Evolutionary conservation across 2,329 filamentous ascomycete genomes (phyloP).

Genomic region (Hypoxylon sp.): DNA sequence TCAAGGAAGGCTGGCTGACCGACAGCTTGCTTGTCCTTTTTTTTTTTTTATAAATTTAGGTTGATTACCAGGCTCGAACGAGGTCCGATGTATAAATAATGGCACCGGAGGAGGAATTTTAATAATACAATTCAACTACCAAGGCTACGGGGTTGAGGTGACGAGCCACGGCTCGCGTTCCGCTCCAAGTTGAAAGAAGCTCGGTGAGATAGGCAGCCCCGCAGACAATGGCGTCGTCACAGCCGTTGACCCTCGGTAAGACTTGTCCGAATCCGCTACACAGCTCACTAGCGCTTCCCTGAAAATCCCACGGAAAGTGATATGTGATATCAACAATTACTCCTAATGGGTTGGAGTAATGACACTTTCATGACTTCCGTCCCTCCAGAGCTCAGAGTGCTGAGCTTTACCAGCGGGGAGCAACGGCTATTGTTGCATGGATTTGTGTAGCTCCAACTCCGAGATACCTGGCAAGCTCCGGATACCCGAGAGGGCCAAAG

Average conservation of each 20-base stretch:
- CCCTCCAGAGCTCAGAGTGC: neutral
- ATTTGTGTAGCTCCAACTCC: neutral
- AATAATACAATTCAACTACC: neutral
- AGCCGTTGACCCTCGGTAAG: slow-evolving; percentile 26
- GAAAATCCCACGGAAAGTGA: neutral
- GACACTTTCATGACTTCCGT: neutral
- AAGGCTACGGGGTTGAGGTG: neutral
- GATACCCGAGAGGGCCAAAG: neutral
- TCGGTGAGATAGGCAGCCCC: slow-evolving; percentile 30
- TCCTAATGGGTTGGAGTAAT: neutral
- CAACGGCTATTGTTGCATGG: neutral
- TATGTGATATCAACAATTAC: neutral
- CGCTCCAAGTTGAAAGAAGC: slow-evolving; percentile 7
- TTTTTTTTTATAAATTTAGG: neutral
- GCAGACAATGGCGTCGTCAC: slow-evolving; percentile 17
- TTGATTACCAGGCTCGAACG: neutral
- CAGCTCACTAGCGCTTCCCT: neutral
- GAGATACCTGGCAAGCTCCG: neutral
- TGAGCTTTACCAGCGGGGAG: neutral
- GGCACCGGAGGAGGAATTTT: neutral
- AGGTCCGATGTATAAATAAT: neutral
- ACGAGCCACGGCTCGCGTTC: neutral
- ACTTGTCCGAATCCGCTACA: slow-evolving; percentile 5
- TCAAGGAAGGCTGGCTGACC: no score
- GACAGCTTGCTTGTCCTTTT: neutral